A percentile compares a stretch with the other conserved stretches of the same genome.
Evolutionary conservation across 2,329 filamentous ascomycete species (phyloP).

Genomic region (Colletotrichum sp.): DNA sequence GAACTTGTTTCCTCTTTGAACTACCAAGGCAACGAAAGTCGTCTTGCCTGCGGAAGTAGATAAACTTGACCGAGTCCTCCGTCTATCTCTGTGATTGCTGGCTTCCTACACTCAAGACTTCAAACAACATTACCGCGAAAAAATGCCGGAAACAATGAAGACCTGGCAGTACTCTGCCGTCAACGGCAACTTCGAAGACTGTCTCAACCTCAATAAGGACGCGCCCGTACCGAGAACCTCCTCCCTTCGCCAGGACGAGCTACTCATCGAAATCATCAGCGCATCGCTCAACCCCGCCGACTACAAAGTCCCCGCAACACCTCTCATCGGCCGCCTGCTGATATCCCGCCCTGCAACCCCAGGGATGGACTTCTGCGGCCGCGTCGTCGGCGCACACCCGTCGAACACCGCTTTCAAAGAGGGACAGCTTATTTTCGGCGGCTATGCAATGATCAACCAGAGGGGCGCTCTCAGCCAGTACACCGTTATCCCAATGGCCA

Average conservation of each 20-base stretch:
- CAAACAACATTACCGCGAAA: neutral
- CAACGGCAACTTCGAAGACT: neutral
- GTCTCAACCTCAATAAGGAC: neutral
- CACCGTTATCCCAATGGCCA: constrained; percentile 3
- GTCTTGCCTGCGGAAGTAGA: neutral
- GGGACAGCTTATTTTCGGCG: constrained; percentile 25
- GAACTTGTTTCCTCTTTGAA: neutral
- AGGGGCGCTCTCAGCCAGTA: constrained; percentile 25
- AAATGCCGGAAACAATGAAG: neutral
- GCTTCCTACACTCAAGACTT: neutral
- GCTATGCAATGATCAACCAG: neutral
- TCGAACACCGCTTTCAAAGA: neutral
- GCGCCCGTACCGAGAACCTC: neutral
- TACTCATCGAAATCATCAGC: constrained; percentile 47
- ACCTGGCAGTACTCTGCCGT: constrained; percentile 5
- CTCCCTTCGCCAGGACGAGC: constrained; percentile 25
- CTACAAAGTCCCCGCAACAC: constrained; percentile 48
- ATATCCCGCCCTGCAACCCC: constrained; percentile 44
- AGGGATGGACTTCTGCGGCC: constrained; percentile 56
- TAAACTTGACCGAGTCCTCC: accelerated
- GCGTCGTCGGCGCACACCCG: constrained; percentile 36
- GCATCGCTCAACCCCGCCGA: constrained; percentile 53
- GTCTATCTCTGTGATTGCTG: accelerated
- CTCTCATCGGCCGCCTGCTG: constrained; percentile 34
- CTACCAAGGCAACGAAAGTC: neutral